Percentiles rank a stretch among this genome's conserved stretches.
phyloP scores from a whole-genome alignment of 352 stramenopile genomes.

The Pythium rishiriense region DNA sequence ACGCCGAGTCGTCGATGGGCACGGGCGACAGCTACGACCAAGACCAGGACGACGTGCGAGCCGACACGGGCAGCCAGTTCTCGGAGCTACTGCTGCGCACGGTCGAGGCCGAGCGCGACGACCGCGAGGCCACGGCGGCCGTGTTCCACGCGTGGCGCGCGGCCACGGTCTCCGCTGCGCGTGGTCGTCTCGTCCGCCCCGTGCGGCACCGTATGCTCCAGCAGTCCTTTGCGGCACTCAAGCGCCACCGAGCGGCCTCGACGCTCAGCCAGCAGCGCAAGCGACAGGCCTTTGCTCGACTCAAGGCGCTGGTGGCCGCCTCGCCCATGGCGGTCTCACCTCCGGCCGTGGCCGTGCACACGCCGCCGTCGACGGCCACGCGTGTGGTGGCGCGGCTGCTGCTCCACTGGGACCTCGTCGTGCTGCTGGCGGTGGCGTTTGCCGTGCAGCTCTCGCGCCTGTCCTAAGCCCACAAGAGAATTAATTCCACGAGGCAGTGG shows the following conservation, averaged over 20 bases:
- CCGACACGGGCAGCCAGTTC: constrained; percentile 60
- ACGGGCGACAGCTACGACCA: constrained; percentile 23
- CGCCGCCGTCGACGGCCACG: background rate
- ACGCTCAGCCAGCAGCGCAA: constrained; percentile 38
- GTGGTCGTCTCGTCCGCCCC: too few species aligned
- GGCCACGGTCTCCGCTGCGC: too few species aligned
- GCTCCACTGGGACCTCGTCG: constrained; percentile 30
- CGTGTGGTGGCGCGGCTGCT: constrained; percentile 4
- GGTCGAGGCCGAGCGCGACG: constrained; percentile 30
- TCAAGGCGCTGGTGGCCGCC: constrained; percentile 28
- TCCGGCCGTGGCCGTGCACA: background rate
- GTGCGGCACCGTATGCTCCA: too few species aligned
- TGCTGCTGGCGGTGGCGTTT: constrained; percentile 19
- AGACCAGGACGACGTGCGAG: constrained; percentile 40
- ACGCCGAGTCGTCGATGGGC: background rate
- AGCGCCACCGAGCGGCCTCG: constrained; percentile 35
- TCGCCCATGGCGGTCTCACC: background rate
- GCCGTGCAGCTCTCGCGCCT: constrained; percentile 12
- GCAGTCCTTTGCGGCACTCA: constrained; percentile 46
- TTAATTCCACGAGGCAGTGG: background rate
- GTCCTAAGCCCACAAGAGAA: background rate
- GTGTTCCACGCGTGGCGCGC: constrained; percentile 28
- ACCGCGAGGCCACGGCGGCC: constrained; percentile 6
- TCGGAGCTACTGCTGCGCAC: constrained; percentile 52
- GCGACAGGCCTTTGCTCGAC: constrained; percentile 40